A percentile compares a stretch with the other conserved stretches of the same genome.
These are phyloP conservation scores for Sugiyamaella americana DNA, from an alignment of 805 yeast species.

Conservation along the genomic window DNA sequence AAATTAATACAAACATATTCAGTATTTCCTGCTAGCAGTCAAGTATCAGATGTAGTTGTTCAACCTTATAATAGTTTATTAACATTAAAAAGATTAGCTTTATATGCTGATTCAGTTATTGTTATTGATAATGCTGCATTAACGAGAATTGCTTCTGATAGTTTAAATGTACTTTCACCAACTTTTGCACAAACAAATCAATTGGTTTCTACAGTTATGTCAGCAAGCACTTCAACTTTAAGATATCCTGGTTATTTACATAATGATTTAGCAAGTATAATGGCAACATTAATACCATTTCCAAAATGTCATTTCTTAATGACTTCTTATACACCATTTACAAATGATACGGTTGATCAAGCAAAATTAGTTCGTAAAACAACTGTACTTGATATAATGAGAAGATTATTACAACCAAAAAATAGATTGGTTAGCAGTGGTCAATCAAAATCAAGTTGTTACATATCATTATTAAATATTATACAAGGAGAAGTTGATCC, in stretches of 20 bases:
- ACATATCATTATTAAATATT: constrained; percentile 66
- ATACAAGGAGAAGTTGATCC: constrained; percentile 64
- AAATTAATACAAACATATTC: constrained; percentile 80
- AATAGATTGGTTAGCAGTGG: constrained; percentile 58
- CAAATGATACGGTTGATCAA: constrained; percentile 53
- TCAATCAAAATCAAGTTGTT: constrained; percentile 42
- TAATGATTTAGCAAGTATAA: constrained; percentile 72
- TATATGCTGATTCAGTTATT: constrained; percentile 78
- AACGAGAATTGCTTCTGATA: constrained; percentile 59
- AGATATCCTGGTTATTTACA: constrained; percentile 91
- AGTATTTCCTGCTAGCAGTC: constrained; percentile 73
- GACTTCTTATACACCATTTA: constrained; percentile 74
- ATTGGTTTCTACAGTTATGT: constrained; percentile 75
- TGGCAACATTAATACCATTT: constrained; percentile 78
- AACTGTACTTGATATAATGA: constrained; percentile 77
- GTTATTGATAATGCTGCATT: constrained; percentile 89
- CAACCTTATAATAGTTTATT: constrained; percentile 91
- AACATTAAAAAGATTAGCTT: constrained; percentile 74
- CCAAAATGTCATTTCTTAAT: constrained; percentile 73
- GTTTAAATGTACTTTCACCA: constrained; percentile 51
- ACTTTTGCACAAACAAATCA: constrained; percentile 78
- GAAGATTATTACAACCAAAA: constrained; percentile 75
- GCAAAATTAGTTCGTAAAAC: constrained; percentile 58
- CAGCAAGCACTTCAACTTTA: constrained; percentile 78
- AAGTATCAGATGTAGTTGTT: constrained; percentile 92